Base-by-base conservation (phyloP, 768 basidiomycete species). In the Heimioporus sp. region DNA sequence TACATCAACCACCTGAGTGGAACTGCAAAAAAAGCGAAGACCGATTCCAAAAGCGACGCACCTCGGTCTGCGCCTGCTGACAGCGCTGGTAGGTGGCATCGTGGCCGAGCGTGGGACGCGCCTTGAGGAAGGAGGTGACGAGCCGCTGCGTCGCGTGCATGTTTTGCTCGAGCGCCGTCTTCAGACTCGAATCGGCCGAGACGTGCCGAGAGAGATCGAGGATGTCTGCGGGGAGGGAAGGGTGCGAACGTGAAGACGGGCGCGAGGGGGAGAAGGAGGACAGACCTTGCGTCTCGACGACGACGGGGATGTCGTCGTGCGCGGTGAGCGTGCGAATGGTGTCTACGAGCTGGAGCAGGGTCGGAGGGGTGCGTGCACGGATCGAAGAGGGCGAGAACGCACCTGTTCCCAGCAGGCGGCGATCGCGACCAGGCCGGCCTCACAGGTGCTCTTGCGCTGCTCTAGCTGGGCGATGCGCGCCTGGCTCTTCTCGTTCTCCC, bases 341-440 rank as follows among this genome's bases (percentile, higher is more conserved):
- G 48, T 85, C 80, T 32, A 89, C 74, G 37, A 90, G 71, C 87
- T 91, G 54, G 54, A 20, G 40, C 48, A n/a, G 44, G 3, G 24
- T 24, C 5, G 39, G 46, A 50, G 24, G 24, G 51, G 7, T 36
- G 42, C 36, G 7, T 46, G 49, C 43, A 48, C 7, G 35, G 24
- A 24, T 5, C 6, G 16, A 11, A 20, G 5, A 24, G 17, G 10
- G 8, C 59, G 41, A 48, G 41, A n/a, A 36, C 70, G 45, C 68
- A 92, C 87, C 76, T 89, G 86, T 47, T 79, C 75, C 90, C 91
- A 93, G 64, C 86, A 90, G 6, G 86, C 83, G 34, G 86, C 81
- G 60, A 92, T 83, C 30, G 84, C 86, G 48, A 83, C 80, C 52
- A 92, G 64, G 53, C 86, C 82, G 3, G 83, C 83, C 65, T 91